Evolutionary conservation across 306 rosid genomes (phyloP).

Genomic region (Canavalia ensiformis): DNA sequence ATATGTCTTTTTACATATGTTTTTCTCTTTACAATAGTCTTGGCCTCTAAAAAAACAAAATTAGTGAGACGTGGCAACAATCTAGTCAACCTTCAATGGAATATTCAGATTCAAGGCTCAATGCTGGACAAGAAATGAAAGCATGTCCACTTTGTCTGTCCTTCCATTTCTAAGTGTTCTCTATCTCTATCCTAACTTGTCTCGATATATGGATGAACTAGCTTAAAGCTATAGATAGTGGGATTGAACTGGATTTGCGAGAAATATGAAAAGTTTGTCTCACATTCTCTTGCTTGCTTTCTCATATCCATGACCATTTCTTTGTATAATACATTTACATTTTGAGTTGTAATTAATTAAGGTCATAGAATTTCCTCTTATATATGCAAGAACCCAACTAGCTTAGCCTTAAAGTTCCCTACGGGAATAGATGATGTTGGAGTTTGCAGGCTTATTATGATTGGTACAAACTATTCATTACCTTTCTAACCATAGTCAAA

Average conservation of each 20-base stretch:
- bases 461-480: not conserved
- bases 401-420: not conserved
- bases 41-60: not conserved
- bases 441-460: not conserved
- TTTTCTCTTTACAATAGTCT: not conserved
- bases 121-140: slow-evolving; percentile 16
- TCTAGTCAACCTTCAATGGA: slow-evolving; percentile 1
- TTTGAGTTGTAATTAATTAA: not conserved
- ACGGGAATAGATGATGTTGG: not conserved
- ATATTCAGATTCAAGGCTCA: slow-evolving; percentile 36
- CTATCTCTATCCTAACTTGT: slow-evolving; percentile 23
- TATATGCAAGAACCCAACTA: not conserved
- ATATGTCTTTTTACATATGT: not conserved
- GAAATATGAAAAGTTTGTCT: not conserved
- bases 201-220: slow-evolving; percentile 1
- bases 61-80: not conserved
- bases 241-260: slow-evolving; percentile 15
- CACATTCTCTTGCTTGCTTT: slow-evolving; percentile 1
- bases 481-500: not conserved
- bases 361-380: slow-evolving; percentile 9
- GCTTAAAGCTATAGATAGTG: slow-evolving; percentile 32
- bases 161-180: not conserved
- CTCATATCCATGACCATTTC: not conserved
- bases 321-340: not conserved
- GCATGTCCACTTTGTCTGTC: slow-evolving; percentile 42